These are phyloP conservation scores for Rutstroemia sp. DNA, from an alignment of 2,329 filamentous ascomycete genomes.

Conservation along the genomic window DNA sequence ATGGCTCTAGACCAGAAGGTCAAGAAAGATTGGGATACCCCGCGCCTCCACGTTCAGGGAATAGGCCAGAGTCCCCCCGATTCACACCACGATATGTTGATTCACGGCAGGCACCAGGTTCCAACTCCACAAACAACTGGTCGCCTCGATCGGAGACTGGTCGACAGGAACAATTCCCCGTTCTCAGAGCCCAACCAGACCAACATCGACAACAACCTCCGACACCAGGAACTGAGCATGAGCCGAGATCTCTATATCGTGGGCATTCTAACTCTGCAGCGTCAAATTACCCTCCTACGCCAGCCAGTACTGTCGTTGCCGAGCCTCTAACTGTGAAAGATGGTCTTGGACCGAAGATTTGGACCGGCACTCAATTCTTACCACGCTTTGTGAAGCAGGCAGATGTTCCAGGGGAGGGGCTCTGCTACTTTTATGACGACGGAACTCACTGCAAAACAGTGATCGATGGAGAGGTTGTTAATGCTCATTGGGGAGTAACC, in stretches of 20 bases:
- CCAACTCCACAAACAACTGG: slow-evolving; percentile 21
- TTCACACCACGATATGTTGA: slow-evolving; percentile 21
- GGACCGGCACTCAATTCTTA: slow-evolving; percentile 60
- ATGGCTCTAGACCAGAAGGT: slow-evolving; percentile 20
- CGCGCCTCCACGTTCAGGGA: slow-evolving; percentile 17
- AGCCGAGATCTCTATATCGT: slow-evolving; percentile 19
- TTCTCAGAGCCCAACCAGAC: slow-evolving; percentile 22
- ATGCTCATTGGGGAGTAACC: slow-evolving; percentile 87
- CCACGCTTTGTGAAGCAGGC: slow-evolving; percentile 57
- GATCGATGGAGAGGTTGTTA: slow-evolving; percentile 80
- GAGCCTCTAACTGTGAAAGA: slow-evolving; percentile 42
- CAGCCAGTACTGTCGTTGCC: slow-evolving; percentile 18
- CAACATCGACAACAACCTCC: slow-evolving; percentile 13
- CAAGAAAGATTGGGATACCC: slow-evolving; percentile 22
- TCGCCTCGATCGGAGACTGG: slow-evolving; percentile 23
- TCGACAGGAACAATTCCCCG: slow-evolving; percentile 22
- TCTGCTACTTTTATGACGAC: slow-evolving; percentile 83
- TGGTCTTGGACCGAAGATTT: slow-evolving; percentile 59
- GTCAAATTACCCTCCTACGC: slow-evolving; percentile 21
- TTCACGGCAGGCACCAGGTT: slow-evolving; percentile 13
- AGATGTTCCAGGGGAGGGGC: slow-evolving; percentile 68
- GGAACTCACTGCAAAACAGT: slow-evolving; percentile 74
- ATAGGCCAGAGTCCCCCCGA: slow-evolving; percentile 25
- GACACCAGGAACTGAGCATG: slow-evolving; percentile 18
- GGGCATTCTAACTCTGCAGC: slow-evolving; percentile 16